Percentiles rank a stretch among this genome's conserved stretches.
These are phyloP conservation scores for Nicotiana undulata DNA, from an alignment of 257 asterid species.

Conservation along the genomic window DNA sequence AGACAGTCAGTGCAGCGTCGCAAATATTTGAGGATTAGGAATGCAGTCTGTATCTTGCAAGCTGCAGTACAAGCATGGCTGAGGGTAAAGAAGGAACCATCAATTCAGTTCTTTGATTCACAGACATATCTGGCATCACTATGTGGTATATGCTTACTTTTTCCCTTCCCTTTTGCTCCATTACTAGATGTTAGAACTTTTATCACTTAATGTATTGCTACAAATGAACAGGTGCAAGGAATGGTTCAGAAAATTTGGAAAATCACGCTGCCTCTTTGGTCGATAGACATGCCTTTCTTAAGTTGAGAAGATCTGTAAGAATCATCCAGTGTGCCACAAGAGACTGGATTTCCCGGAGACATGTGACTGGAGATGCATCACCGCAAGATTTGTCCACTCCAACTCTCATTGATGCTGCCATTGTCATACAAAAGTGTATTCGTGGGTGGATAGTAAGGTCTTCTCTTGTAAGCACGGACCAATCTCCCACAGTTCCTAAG, in stretches of 20 bases:
- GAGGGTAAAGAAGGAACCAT: slow-evolving; percentile 33
- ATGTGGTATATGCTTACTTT: slow-evolving; percentile 25
- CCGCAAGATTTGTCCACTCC: slow-evolving; percentile 11
- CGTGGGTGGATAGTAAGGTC: slow-evolving; percentile 27
- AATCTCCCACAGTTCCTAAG: slow-evolving; percentile 13
- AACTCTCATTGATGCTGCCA: slow-evolving; percentile 25
- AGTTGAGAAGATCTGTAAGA: slow-evolving; percentile 36
- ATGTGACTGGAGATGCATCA: slow-evolving; percentile 5
- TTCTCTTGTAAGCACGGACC: slow-evolving; percentile 16
- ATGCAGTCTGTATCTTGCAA: slow-evolving; percentile 56
- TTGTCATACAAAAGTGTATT: slow-evolving; percentile 27
- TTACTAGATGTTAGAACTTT: not conserved
- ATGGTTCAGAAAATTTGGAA: slow-evolving; percentile 24
- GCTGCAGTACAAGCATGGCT: slow-evolving; percentile 55
- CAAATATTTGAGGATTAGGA: slow-evolving; percentile 40
- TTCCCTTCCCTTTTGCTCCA: slow-evolving; percentile 5
- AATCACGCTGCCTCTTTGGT: slow-evolving; percentile 27
- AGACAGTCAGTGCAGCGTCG: slow-evolving; percentile 41
- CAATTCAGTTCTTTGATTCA: slow-evolving; percentile 17
- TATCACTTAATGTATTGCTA: not conserved
- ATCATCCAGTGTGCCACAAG: slow-evolving; percentile 57
- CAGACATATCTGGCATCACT: slow-evolving; percentile 27
- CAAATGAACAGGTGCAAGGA: slow-evolving; percentile 18
- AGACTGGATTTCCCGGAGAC: slow-evolving; percentile 40
- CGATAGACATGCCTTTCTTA: slow-evolving; percentile 53